A percentile compares a stretch with the other conserved stretches of the same genome.
phyloP scores from a whole-genome alignment of 2,329 filamentous ascomycete species.

The Pseudocercospora fuligena region DNA sequence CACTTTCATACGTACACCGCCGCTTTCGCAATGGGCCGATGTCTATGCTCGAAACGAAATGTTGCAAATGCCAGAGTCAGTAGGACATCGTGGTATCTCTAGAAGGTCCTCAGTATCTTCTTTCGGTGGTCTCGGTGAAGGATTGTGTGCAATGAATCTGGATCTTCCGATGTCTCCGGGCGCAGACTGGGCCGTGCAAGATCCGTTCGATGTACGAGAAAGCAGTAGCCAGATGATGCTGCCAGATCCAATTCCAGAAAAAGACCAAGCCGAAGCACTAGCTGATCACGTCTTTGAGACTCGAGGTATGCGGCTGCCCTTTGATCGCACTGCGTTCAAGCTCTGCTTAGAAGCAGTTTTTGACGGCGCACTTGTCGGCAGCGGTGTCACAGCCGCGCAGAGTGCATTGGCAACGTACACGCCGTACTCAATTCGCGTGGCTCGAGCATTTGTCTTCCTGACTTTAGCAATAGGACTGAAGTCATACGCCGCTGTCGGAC shows the following conservation, averaged over 20 bases:
- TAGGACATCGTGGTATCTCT: conserved; percentile 16
- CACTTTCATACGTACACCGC: conserved; percentile 18
- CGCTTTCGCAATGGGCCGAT: conserved; percentile 23
- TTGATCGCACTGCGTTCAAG: conserved; percentile 24
- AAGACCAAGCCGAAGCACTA: conserved; percentile 11
- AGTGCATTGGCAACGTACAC: conserved; percentile 17
- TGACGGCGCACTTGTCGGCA: background rate
- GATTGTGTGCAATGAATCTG: conserved; percentile 18
- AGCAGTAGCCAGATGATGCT: background rate
- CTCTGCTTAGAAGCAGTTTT: conserved; percentile 25
- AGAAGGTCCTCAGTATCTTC: conserved; percentile 25
- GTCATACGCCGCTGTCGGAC: background rate
- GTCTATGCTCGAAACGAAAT: conserved; percentile 14
- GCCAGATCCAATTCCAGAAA: conserved; percentile 12
- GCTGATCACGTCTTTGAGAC: conserved; percentile 18
- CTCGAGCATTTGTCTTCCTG: conserved; percentile 21
- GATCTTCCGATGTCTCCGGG: conserved; percentile 12
- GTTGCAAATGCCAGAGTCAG: conserved; percentile 22
- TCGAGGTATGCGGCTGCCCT: background rate
- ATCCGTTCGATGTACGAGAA: conserved; percentile 8
- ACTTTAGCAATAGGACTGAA: conserved; percentile 20
- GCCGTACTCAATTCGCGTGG: conserved; percentile 19
- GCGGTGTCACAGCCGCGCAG: conserved; percentile 11
- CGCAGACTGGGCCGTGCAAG: conserved; percentile 16
- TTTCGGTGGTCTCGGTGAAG: conserved; percentile 21